Evolutionary conservation across 2,329 filamentous ascomycete species (phyloP), one percentile per base, ranked within the genome.

Genomic region (Fusarium pilosicola): DNA sequence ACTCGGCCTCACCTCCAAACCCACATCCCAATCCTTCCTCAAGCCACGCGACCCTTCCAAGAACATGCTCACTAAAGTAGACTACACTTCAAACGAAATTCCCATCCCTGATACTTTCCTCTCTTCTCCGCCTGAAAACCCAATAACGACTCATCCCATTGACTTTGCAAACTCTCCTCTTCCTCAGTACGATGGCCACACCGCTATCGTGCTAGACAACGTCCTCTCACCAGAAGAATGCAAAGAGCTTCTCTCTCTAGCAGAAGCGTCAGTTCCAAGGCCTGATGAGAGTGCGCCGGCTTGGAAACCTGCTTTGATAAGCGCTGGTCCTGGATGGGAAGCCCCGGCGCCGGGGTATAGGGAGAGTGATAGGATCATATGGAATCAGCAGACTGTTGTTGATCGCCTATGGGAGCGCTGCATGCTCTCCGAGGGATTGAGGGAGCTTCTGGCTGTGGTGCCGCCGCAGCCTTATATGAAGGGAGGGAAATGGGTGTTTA

Each of bases 341-440:
- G 81, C 85, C 6, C 80, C 86, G 8, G 74, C 74, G 3, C 84
- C 87, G 3, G 86, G 89, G 14, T 89, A 89, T 55, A 87, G 94
- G 22, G 91, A 93, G 69, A 92, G 92, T 76, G 92, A 92, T n/a
- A 88, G 94, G 7, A 93, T 96, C 72, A 92, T 96, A 74, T 93
- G 91, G 88, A 93, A 96, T 77, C 82, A 87, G 20, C 84, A 86
- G 55, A 87, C 88, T 3, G 74, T 96, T 3, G 91, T 89, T 0
- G 85, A 88, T 30, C 87, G 89, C 28, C 76, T 96, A 1, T 92
- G 92, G 87, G 84, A 83, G 45, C 86, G 94, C 15, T 88, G 92
- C 79, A 54, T 79, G 75, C 71, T 78, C 55, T 79, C 84, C 15
- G 80, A 84, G 5, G 85, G 84, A 3, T 73, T 90, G 38, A 74